These are phyloP conservation scores for Hevea brasiliensis DNA, from an alignment of 345 rosid species.

Conservation along the genomic window DNA sequence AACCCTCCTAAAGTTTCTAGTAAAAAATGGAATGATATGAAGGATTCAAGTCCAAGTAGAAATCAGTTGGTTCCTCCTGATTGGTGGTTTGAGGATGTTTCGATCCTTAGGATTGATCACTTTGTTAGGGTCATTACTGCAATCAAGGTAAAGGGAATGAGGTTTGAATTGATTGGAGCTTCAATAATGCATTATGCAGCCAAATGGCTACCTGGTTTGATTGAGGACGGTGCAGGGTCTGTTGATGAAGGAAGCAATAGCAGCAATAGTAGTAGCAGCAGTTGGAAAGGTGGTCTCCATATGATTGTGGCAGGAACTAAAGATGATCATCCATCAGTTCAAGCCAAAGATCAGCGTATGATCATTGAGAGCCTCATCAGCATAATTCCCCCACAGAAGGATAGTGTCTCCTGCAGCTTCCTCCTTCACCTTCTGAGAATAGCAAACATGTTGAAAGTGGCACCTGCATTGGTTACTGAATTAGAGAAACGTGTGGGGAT, in stretches of 20 bases:
- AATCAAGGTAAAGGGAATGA: slow-evolving; percentile 95
- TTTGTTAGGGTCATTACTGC: slow-evolving; percentile 93
- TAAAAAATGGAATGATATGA: slow-evolving; percentile 73
- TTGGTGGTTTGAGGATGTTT: slow-evolving; percentile 99
- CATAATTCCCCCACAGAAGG: slow-evolving; percentile 89
- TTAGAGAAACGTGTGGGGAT: slow-evolving; percentile 93
- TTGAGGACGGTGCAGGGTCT: slow-evolving; percentile 48
- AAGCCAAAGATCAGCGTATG: slow-evolving; percentile 77
- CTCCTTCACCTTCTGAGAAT: slow-evolving; percentile 74
- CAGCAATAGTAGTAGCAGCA: slow-evolving; percentile 49
- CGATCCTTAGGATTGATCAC: slow-evolving; percentile 90
- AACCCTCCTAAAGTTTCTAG: slow-evolving; percentile 67
- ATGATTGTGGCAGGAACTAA: slow-evolving; percentile 66
- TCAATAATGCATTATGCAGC: slow-evolving; percentile 77
- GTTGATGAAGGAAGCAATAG: slow-evolving; percentile 64
- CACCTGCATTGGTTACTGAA: slow-evolving; percentile 85
- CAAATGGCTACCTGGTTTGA: slow-evolving; percentile 85
- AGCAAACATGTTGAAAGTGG: slow-evolving; percentile 86
- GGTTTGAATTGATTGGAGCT: slow-evolving; percentile 84
- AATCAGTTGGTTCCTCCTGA: slow-evolving; percentile 87
- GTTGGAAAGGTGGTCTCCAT: slow-evolving; percentile 92
- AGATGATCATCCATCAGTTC: slow-evolving; percentile 51
- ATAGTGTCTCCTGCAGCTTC: slow-evolving; percentile 81
- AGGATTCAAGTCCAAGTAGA: slow-evolving; percentile 79
- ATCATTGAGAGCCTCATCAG: slow-evolving; percentile 86